Evolutionary conservation across 306 rosid species (phyloP).

Genomic region (Senna tora): DNA sequence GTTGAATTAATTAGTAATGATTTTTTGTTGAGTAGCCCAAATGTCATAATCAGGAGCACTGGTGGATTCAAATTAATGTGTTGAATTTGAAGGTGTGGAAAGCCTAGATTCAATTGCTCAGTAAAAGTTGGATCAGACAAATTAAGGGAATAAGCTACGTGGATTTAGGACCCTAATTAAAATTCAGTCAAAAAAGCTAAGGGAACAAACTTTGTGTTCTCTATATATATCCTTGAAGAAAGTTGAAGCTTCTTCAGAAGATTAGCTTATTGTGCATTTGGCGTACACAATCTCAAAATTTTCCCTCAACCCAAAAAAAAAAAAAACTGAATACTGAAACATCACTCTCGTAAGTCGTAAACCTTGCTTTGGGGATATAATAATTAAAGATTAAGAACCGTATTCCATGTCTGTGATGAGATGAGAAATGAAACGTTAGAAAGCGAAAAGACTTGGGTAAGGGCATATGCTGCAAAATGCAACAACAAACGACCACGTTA

Average conservation of each 20-base stretch:
- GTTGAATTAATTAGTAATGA: background rate
- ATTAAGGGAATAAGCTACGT: conserved; percentile 40
- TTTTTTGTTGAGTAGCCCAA: background rate
- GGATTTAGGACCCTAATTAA: conserved; percentile 16
- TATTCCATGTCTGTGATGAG: conserved; percentile 40
- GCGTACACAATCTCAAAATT: no score
- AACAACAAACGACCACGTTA: conserved; percentile 18
- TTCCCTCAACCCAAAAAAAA: no score
- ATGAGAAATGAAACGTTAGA: background rate
- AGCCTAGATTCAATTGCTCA: no score
- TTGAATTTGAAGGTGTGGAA: no score
- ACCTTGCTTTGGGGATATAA: background rate
- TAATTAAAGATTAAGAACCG: conserved; percentile 44
- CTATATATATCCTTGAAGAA: no score
- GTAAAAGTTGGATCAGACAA: no score
- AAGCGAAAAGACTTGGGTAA: conserved; percentile 11
- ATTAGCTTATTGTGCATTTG: background rate
- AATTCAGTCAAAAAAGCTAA: conserved; percentile 31
- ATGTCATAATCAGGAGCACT: conserved; percentile 43
- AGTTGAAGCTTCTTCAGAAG: background rate
- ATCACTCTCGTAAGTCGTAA: background rate
- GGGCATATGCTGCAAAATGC: conserved; percentile 21
- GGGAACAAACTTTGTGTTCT: conserved; percentile 38
- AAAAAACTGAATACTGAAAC: background rate
- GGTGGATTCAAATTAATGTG: conserved; percentile 48